Evolutionary conservation across 176 grass and related monocot genomes (phyloP).

Genomic region (Avena sativa): DNA sequence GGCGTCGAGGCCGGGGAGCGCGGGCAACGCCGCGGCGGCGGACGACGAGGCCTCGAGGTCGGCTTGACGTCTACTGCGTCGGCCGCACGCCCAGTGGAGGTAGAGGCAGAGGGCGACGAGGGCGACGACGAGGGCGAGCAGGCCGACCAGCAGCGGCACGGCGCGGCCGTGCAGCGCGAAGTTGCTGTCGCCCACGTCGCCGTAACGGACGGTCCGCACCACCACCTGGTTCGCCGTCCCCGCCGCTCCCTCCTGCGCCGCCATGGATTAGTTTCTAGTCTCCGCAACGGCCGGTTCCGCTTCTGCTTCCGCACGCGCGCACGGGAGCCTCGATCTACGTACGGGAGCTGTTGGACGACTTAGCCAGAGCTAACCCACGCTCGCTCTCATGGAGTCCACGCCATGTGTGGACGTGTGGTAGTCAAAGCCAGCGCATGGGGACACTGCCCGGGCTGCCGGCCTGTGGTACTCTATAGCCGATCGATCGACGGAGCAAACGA

Average conservation of each 20-base stretch:
- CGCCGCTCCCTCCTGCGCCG: constrained; percentile 50
- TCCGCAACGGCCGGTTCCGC: not conserved
- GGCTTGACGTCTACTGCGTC: not conserved
- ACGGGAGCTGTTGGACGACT: not conserved
- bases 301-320: not conserved
- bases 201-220: constrained; percentile 45
- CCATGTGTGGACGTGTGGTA: not conserved
- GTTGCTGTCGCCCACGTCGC: constrained; percentile 64
- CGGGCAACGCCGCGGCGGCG: not conserved
- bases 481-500: not conserved
- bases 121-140: constrained; percentile 32
- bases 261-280: constrained; percentile 28
- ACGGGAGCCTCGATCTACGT: not conserved
- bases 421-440: constrained; percentile 8
- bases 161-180: constrained; percentile 51
- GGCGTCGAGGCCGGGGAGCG: constrained; percentile 43
- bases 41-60: constrained; percentile 12
- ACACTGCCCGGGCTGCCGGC: not conserved
- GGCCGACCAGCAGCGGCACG: constrained; percentile 44
- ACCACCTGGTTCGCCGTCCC: constrained; percentile 20
- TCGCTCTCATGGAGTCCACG: not conserved
- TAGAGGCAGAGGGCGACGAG: constrained; percentile 54
- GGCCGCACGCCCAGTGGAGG: constrained; percentile 51
- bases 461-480: not conserved
- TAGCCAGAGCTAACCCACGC: not conserved